A percentile compares a stretch with the other conserved stretches of the same genome.
Evolutionary conservation across 306 rosid genomes (phyloP).

Genomic region (Gleditsia sinensis): DNA sequence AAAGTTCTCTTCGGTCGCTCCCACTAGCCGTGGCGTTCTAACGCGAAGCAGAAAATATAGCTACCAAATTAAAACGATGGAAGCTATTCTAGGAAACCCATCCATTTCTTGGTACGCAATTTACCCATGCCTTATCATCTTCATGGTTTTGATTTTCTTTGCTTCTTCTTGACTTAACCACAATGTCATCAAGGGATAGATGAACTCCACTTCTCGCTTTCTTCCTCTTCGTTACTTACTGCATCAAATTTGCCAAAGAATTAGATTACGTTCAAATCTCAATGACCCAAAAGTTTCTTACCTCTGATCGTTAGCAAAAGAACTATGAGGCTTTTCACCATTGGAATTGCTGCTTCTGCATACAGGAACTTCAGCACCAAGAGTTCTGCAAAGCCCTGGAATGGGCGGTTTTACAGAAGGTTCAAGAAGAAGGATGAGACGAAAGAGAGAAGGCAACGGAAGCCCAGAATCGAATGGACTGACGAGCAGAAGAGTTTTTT

Average conservation of each 20-base stretch:
- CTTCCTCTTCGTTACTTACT: no score
- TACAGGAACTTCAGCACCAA: slow-evolving; percentile 41
- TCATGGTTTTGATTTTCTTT: no score
- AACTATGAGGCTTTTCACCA: slow-evolving; percentile 21
- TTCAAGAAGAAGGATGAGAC: not conserved
- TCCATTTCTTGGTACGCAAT: no score
- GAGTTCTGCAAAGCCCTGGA: not conserved
- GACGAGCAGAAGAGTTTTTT: slow-evolving; percentile 40
- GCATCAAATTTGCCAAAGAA: not conserved
- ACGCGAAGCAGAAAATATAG: no score
- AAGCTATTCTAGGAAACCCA: no score
- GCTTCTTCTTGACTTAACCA: no score
- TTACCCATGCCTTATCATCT: no score
- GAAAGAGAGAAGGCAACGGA: slow-evolving; percentile 3
- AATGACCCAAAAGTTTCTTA: slow-evolving; percentile 14
- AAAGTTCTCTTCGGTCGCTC: no score
- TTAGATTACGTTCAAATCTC: not conserved
- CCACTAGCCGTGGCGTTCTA: no score
- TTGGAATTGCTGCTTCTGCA: slow-evolving; percentile 16
- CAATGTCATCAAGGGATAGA: no score
- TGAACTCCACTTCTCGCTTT: no score
- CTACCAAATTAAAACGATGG: no score
- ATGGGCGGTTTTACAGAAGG: not conserved
- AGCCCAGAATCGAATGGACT: slow-evolving; percentile 37
- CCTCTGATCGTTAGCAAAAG: not conserved